Evolutionary conservation across 768 basidiomycete species (phyloP).

Genomic region (Kwoniella mangroviensis): DNA sequence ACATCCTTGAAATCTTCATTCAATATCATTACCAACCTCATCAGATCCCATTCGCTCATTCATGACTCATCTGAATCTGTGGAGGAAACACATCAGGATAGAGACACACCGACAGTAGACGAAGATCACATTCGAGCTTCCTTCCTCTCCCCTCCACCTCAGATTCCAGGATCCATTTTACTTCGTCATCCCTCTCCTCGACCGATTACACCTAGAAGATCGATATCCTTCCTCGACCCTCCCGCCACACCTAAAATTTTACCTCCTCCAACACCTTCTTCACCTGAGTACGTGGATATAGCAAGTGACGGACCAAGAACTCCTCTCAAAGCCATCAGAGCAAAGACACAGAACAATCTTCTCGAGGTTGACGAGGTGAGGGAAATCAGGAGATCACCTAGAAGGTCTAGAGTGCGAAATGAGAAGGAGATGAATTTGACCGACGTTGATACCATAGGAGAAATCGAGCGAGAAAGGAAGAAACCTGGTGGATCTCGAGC

Average conservation of each 20-base stretch:
- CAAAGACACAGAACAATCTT: background rate
- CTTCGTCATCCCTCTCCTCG: slow-evolving; percentile 14
- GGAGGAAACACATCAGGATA: background rate
- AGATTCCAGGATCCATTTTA: slow-evolving; percentile 13
- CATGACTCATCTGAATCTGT: background rate
- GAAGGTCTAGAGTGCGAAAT: background rate
- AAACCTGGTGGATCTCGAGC: background rate
- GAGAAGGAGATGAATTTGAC: slow-evolving; percentile 8
- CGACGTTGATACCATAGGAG: background rate
- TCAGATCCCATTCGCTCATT: background rate
- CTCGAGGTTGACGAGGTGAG: slow-evolving; percentile 5
- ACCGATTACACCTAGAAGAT: slow-evolving; percentile 9
- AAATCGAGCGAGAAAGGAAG: background rate
- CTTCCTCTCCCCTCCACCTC: slow-evolving; percentile 11
- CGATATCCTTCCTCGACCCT: slow-evolving; percentile 9
- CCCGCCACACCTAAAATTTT: slow-evolving; percentile 5
- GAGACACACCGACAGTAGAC: background rate
- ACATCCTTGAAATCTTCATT: background rate
- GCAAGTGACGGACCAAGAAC: slow-evolving; percentile 3
- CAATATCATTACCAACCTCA: background rate
- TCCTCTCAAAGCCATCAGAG: background rate
- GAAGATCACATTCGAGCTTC: background rate
- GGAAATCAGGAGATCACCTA: slow-evolving; percentile 20
- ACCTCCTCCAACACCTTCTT: slow-evolving; percentile 20
- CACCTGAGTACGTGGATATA: background rate